Base-by-base conservation (phyloP, 139 green algal species). In the Volvox africanus region DNA sequence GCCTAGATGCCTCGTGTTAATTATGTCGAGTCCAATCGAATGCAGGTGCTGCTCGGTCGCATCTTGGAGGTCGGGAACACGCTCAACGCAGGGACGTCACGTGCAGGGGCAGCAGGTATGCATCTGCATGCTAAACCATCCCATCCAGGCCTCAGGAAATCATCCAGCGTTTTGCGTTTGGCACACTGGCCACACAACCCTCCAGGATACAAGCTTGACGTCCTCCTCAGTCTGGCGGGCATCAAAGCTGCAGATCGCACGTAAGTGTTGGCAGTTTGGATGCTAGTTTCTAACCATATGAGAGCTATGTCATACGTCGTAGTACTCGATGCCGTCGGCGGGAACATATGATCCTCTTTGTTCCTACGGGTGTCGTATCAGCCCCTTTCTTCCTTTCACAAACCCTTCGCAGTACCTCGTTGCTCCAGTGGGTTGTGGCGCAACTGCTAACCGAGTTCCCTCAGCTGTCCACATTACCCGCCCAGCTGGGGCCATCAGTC, bases 371-470 rank as follows among this genome's bases (percentile, higher is more conserved):
- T 55, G 44, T 55, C 44, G 5, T 55, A 55, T 55, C 5, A 55
- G 44, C 44, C 44, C 9, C 44, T 2, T 61, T 82, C 16, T 62
- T 61, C 61, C 18, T 62, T 36, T 3, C 77, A 61, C 6, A 6
- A 17, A 35, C 67, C 14, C 92, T 97, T 90, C 88, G 94, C 73
- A 96, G 95, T 71, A 98, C 95, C 20, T 95, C 88, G 30, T 93
- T 98, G 91, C 95, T 98, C 85, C 96, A 97, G 80, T 97, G 97
- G 94, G 93, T 98, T 69, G 84, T 97, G 50, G 61, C 69, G 14
- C 88, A 96, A 88, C 88, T 95, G 26, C 55, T 91, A 6, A 24
- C 32, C 9, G 30, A 77, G 20, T 33, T 21, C 35, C 77, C 89
- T 20, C 61, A 65, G 73, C 75, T 97, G 62, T 67, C 73, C 11